A percentile compares a stretch with the other conserved stretches of the same genome.
Conservation (phyloP, 306 rosid genomes). For the Dalbergia oliveri region DNA sequence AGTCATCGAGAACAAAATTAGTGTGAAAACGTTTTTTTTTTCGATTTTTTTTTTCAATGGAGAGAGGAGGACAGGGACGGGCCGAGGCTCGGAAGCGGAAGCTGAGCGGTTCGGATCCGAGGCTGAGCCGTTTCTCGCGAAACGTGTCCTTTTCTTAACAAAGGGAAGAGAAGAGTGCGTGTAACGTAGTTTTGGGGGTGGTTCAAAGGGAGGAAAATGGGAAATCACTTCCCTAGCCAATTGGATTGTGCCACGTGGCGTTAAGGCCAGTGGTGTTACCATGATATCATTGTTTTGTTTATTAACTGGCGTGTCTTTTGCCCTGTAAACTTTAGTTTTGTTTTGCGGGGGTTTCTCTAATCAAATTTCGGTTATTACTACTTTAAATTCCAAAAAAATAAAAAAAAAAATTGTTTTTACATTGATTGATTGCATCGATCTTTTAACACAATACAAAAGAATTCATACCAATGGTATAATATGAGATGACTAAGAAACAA, state of each 20-base stretch:
- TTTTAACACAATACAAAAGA: too few relatives aligned
- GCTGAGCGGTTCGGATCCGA: conserved; percentile 62
- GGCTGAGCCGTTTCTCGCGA: conserved; percentile 51
- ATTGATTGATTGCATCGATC: too few relatives aligned
- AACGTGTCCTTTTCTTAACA: conserved; percentile 37
- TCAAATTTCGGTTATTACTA: too few relatives aligned
- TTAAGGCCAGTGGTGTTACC: too few relatives aligned
- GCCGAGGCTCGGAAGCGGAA: conserved; percentile 50
- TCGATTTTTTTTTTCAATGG: conserved; percentile 58
- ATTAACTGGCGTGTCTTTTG: too few relatives aligned
- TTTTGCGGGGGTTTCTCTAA: not conserved
- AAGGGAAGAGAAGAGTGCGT: conserved; percentile 21
- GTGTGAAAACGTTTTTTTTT: conserved; percentile 54
- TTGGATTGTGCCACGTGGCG: not conserved
- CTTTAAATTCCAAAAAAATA: too few relatives aligned
- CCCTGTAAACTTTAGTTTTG: not conserved
- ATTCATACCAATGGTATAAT: too few relatives aligned
- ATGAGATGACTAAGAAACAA: too few relatives aligned
- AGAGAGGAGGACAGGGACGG: conserved; percentile 55
- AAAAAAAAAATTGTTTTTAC: too few relatives aligned
- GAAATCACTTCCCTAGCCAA: not conserved
- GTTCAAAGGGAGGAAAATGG: not conserved
- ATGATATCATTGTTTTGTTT: too few relatives aligned
- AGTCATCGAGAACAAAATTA: conserved; percentile 73
- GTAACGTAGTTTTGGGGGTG: conserved; percentile 44